Percentiles rank a stretch among this genome's conserved stretches.
phyloP scores from a whole-genome alignment of 805 yeast genomes.

The Saccharomycopsis synnaedendra region DNA sequence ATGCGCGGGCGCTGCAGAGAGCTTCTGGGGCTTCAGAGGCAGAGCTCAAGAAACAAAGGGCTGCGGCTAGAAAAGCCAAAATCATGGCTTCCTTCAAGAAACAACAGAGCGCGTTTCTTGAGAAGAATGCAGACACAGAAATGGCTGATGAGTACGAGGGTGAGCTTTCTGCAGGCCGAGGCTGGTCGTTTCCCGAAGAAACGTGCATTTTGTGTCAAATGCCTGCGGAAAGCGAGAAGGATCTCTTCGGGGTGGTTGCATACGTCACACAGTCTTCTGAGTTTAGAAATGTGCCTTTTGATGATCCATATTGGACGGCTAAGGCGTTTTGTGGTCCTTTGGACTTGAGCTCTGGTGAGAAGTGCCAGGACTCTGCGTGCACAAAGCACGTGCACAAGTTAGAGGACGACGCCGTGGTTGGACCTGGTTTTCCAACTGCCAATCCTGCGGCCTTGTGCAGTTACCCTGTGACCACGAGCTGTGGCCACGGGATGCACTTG shows the following conservation, averaged over 20 bases:
- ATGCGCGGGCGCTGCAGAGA: neutral
- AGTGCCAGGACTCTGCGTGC: neutral
- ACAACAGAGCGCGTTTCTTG: slow-evolving; percentile 69
- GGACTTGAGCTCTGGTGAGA: slow-evolving; percentile 22
- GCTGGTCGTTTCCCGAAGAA: slow-evolving; percentile 61
- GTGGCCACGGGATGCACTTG: slow-evolving; percentile 92
- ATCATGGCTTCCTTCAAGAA: slow-evolving; percentile 68
- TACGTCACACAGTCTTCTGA: slow-evolving; percentile 47
- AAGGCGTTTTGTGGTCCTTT: slow-evolving; percentile 38
- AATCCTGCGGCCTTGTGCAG: slow-evolving; percentile 25
- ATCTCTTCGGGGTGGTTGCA: slow-evolving; percentile 67
- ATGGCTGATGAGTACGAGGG: slow-evolving; percentile 7
- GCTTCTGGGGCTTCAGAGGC: slow-evolving; percentile 27
- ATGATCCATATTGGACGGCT: slow-evolving; percentile 51
- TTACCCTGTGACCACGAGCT: slow-evolving; percentile 51
- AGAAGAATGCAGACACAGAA: slow-evolving; percentile 27
- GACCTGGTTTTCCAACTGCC: slow-evolving; percentile 57
- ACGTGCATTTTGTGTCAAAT: slow-evolving; percentile 78
- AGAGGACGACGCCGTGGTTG: slow-evolving; percentile 36
- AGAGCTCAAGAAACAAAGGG: slow-evolving; percentile 54
- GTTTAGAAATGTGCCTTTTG: slow-evolving; percentile 53
- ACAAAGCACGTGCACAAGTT: slow-evolving; percentile 18
- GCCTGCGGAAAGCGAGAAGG: slow-evolving; percentile 46
- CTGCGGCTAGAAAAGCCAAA: slow-evolving; percentile 57
- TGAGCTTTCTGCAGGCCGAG: slow-evolving; percentile 31